Evolutionary conservation across 164 flowering plant species (phyloP), one percentile per base, ranked within the genome.

Genomic region (Magnolia officinalis): DNA sequence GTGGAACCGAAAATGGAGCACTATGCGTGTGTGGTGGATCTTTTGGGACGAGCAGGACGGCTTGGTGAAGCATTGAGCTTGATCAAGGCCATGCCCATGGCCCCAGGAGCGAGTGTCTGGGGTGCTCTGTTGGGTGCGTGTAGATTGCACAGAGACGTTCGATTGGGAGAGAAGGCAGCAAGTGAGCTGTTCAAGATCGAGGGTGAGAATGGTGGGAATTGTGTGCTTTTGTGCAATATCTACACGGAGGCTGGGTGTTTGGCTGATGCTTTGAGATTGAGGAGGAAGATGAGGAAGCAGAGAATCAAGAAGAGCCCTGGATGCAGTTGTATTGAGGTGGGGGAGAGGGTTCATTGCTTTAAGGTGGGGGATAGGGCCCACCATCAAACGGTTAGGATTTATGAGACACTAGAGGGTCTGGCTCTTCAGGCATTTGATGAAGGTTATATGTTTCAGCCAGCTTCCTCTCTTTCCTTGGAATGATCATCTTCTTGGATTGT

Each of bases 61-160:
- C 80, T 86, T 29, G 79, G 73, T 65, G 85, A 84, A 81, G 87
- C 87, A 2, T 76, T 74, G 75, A 76, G 71, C 19, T 59, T 84
- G 74, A 78, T 84, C 19, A 63, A 78, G 23, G 45, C 75, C 73
- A 81, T 86, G 88, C 87, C 85, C 37, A 78, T 77, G 55, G 74
- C 77, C 63, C 82, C 86, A 2, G 76, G 82, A 8, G 75, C 66
- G 50, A 59, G 73, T 20, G 78, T 82, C 4, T 76, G 82, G 65
- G 87, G 85, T 76, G 86, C 89, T 10, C 72, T 84, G 67, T 76
- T 86, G 61, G 83, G 82, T 72, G 89, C 86, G 52, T 86, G 89
- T 59, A 63, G 74, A 50, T 72, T 75, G n/a, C 81, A 81, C 77
- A 83, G 83, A 58, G 82, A 84, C 55, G 71, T 80, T 8, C 75